Evolutionary conservation across 2,329 filamentous ascomycete species (phyloP), one percentile per base, ranked within the genome.

Genomic region (Lachnellula arida): DNA sequence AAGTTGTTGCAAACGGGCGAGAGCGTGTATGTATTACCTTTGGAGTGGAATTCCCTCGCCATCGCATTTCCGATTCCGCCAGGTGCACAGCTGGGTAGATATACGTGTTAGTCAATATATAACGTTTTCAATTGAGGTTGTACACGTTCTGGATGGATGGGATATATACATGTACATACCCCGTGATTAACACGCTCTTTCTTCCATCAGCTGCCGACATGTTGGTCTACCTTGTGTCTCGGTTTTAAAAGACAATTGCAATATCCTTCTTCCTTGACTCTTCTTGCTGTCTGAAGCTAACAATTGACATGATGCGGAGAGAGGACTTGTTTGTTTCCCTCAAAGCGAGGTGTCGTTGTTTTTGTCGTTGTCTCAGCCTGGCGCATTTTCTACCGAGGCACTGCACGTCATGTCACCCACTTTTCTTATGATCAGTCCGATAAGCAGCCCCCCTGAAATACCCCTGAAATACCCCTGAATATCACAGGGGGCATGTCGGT

Each of bases 51-150:
- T 42, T 72, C 72, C 17, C 64, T 59, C 2, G 73, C 73, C 2
- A 77, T 68, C 32, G 72, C 70, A 46, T 73, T 68, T 15, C 75
- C 75, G 19, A 76, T 70, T 25, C 75, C 73, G 5, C 73, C 74
- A 2, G 55, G 50, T 15, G 64, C 59, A 48, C 65, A 67, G 12
- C 65, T 68, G 43, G 4, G 17, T 35, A 15, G 5, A 35, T 48
- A 4, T 47, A 59, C 8, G 28, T 8, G 28, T 32, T 9, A 32
- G 28, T 22, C 4, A 4, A 22, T 22, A 22, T 11, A 15, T n/a
- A 12, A 42, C 5, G 6, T 15, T 19, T 12, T 40, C 14, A n/a
- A n/a, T 42, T 2, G 39, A 42, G 9, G 28, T 3, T 11, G 9
- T 11, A 32, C 6, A 28, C 7, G 25, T 28, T 28, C 8, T 28